Evolutionary conservation across 1,284 basidiomycete genomes (phyloP).

Genomic region (Irpex rosettiformis): DNA sequence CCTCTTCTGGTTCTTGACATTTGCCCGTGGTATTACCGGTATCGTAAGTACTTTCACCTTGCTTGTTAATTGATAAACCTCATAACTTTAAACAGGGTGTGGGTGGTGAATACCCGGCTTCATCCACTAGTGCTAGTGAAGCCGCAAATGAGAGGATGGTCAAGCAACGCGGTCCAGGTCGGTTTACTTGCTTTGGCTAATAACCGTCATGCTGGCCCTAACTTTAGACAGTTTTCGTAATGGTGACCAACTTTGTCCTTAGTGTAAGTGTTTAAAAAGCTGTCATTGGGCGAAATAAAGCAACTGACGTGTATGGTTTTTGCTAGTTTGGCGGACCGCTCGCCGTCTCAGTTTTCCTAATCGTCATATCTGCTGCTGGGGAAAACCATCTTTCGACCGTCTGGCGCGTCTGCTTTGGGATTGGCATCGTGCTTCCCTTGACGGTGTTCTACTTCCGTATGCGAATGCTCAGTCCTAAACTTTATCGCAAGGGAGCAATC

Average conservation of each 20-base stretch:
- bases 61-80: not conserved
- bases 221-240: slow-evolving; percentile 52
- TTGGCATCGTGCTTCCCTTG: slow-evolving; percentile 67
- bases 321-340: slow-evolving; percentile 64
- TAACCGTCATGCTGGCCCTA: slow-evolving; percentile 6
- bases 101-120: slow-evolving; percentile 78
- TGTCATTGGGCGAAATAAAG: not conserved
- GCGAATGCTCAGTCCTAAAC: slow-evolving; percentile 65
- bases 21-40: slow-evolving; percentile 71
- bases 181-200: slow-evolving; percentile 7
- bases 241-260: slow-evolving; percentile 73
- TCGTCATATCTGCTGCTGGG: slow-evolving; percentile 67
- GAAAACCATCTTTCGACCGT: slow-evolving; percentile 63
- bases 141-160: slow-evolving; percentile 71
- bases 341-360: slow-evolving; percentile 68
- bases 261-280: slow-evolving; percentile 31
- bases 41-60: slow-evolving; percentile 42
- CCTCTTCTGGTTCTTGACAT: slow-evolving; percentile 76
- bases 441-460: slow-evolving; percentile 72
- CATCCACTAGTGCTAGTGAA: slow-evolving; percentile 64
- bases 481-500: slow-evolving; percentile 66
- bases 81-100: slow-evolving; percentile 43
- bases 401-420: slow-evolving; percentile 75
- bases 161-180: slow-evolving; percentile 60
- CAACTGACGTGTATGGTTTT: slow-evolving; percentile 9